Evolutionary conservation across 2,329 filamentous ascomycete species (phyloP), one percentile per base, ranked within the genome.

Genomic region (Trichoderma hamatum): DNA sequence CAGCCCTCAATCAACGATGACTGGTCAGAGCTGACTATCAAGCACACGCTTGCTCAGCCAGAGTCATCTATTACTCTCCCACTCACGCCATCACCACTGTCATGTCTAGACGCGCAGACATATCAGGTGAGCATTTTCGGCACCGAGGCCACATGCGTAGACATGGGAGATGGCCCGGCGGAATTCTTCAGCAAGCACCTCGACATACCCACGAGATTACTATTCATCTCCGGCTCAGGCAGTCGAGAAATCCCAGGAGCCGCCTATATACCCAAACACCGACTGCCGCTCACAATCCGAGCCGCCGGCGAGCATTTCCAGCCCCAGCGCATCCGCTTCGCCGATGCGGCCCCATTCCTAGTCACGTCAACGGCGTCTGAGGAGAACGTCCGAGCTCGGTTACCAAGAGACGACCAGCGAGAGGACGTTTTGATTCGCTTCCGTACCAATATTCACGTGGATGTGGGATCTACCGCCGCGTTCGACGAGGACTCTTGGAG

Each of bases 91-190:
- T 72, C 72, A 7, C 70, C 72, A 16, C 55, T 72, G 10, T 55
- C 68, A 34, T 70, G 62, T 43, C 59, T 71, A 16, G 28, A 71
- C 21, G 69, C 72, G 13, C 61, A 60, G 52, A 65, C 70, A 0
- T 71, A 70, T 32, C 67, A 67, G 19, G 70, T 73, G n/a, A 73
- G 69, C 62, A 71, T 73, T 34, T 73, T 72, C 34, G 72, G 72
- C 9, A 73, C 72, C 24, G 58, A 70, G 9, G 72, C 72, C 30
- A 34, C 64, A 5, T 71, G 67, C 16, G 60, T 73, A 3, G 72
- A 72, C 52, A 72, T 73, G 70, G 72, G 72, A 6, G 71, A 73
- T 16, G 71, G 58, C 19, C 61, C 68, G 14, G 72, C 72, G 1
- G 63, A 34, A 4, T 73, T 71, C 67, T 73, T 73, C 60, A 71